phyloP scores from a whole-genome alignment of 768 basidiomycete species.

The Pleurotus djamor region DNA sequence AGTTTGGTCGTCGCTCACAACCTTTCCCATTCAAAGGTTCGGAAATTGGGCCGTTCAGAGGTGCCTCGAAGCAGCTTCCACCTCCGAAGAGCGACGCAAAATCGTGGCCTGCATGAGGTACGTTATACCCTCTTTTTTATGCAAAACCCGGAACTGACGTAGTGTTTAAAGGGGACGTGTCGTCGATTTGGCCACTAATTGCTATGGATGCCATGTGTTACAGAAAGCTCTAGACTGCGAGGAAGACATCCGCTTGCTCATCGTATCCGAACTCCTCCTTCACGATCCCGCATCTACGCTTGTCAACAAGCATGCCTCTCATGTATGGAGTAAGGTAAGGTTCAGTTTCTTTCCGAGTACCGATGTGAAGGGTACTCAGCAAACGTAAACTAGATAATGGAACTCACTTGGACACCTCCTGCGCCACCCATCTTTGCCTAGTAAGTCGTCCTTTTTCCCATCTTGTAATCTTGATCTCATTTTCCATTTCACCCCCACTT shows the following conservation, averaged over 20 bases:
- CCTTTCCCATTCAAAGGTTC: slow-evolving; percentile 46
- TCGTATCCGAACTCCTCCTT: slow-evolving; percentile 81
- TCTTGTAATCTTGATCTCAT: background rate
- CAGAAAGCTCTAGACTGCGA: slow-evolving; percentile 92
- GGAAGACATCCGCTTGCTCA: slow-evolving; percentile 78
- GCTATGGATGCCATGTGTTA: slow-evolving; percentile 86
- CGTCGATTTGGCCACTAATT: slow-evolving; percentile 85
- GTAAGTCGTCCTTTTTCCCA: slow-evolving; percentile 37
- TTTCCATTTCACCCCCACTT: slow-evolving; percentile 4
- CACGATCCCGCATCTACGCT: slow-evolving; percentile 85
- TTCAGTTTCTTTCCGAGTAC: background rate
- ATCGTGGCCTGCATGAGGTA: slow-evolving; percentile 88
- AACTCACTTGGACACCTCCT: slow-evolving; percentile 82
- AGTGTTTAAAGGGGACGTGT: slow-evolving; percentile 61
- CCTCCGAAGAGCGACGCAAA: slow-evolving; percentile 71
- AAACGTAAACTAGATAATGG: slow-evolving; percentile 68
- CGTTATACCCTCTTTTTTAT: slow-evolving; percentile 12
- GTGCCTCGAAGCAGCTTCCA: slow-evolving; percentile 79
- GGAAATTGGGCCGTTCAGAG: slow-evolving; percentile 92
- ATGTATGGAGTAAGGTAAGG: slow-evolving; percentile 87
- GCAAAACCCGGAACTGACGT: slow-evolving; percentile 3
- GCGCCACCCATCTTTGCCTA: slow-evolving; percentile 88
- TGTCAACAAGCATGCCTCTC: slow-evolving; percentile 88
- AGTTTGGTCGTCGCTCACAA: slow-evolving; percentile 1
- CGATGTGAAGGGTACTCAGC: background rate